Evolutionary conservation across 2,329 filamentous ascomycete species (phyloP).

Genomic region (Aspergillus chevalieri): DNA sequence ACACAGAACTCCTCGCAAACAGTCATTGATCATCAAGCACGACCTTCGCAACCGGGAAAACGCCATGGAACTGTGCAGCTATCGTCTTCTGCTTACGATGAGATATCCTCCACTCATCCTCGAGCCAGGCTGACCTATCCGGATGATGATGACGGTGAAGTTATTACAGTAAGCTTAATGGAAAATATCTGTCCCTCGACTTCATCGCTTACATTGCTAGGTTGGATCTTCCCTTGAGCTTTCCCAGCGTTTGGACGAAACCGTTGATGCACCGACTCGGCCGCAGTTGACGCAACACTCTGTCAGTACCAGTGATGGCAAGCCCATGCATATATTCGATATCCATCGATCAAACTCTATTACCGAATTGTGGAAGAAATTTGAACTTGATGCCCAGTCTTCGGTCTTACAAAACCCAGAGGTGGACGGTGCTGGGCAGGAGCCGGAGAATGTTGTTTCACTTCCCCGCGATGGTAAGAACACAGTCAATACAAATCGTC

Average conservation of each 20-base stretch:
- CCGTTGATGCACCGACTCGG: constrained; percentile 14
- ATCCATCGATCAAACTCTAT: constrained; percentile 37
- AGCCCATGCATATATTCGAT: constrained; percentile 42
- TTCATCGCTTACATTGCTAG: constrained; percentile 20
- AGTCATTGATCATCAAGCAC: background rate
- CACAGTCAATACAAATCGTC: background rate
- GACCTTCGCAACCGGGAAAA: background rate
- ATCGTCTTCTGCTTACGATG: constrained; percentile 39
- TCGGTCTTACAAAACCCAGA: constrained; percentile 1
- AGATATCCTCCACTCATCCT: constrained; percentile 35
- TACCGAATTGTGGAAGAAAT: constrained; percentile 33
- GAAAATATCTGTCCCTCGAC: background rate
- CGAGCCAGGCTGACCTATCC: constrained; percentile 39
- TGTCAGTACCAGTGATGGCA: constrained; percentile 8
- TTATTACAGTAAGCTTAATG: constrained; percentile 35
- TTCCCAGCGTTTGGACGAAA: constrained; percentile 41
- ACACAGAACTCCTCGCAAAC: background rate
- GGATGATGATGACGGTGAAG: constrained; percentile 43
- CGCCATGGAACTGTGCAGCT: constrained; percentile 34
- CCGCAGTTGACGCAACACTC: constrained; percentile 7
- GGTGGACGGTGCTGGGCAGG: background rate
- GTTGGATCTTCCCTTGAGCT: constrained; percentile 45
- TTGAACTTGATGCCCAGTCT: constrained; percentile 13
- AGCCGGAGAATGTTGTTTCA: constrained; percentile 1
- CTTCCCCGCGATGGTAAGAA: background rate